Evolutionary conservation across 208 protist species (phyloP).

Genomic region (Herpetomonas samuelpessoai): DNA sequence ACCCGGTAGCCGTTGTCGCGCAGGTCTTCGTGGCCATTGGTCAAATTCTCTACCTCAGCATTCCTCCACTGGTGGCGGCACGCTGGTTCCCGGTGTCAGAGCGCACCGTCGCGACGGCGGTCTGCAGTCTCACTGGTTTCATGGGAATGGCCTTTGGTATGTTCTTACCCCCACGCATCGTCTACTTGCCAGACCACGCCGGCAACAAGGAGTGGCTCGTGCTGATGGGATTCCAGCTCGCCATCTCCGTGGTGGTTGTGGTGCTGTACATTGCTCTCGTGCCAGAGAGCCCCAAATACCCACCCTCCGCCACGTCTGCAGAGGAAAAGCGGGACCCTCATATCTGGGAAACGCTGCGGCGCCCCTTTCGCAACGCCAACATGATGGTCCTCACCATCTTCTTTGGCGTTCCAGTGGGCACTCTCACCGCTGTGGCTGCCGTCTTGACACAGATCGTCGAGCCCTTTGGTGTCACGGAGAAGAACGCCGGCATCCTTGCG

Average conservation of each 20-base stretch:
- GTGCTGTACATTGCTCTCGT: conserved; percentile 17
- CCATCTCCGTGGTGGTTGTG: conserved; percentile 18
- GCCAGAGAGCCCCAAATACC: conserved; percentile 22
- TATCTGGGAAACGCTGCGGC: conserved; percentile 18
- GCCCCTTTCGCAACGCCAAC: conserved; percentile 21
- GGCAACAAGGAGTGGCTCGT: conserved; percentile 17
- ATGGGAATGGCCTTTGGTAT: conserved; percentile 58
- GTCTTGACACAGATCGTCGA: conserved; percentile 45
- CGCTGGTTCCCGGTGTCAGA: conserved; percentile 50
- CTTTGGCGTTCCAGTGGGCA: conserved; percentile 41
- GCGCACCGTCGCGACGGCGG: conserved; percentile 43
- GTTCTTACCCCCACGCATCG: conserved; percentile 50
- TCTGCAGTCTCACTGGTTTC: conserved; percentile 42
- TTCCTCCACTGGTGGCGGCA: conserved; percentile 37
- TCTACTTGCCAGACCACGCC: conserved; percentile 26
- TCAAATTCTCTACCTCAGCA: conserved; percentile 37
- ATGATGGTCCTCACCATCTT: conserved; percentile 26
- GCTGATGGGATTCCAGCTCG: conserved; percentile 32
- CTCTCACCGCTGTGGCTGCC: conserved; percentile 30
- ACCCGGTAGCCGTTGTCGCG: conserved; percentile 28
- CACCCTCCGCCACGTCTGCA: conserved; percentile 26
- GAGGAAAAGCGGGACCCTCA: conserved; percentile 15
- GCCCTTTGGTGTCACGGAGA: conserved; percentile 39
- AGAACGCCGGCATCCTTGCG: conserved; percentile 29
- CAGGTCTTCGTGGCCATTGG: conserved; percentile 34